phyloP scores from a whole-genome alignment of 1,284 basidiomycete genomes.

The Ustilago tritici region DNA sequence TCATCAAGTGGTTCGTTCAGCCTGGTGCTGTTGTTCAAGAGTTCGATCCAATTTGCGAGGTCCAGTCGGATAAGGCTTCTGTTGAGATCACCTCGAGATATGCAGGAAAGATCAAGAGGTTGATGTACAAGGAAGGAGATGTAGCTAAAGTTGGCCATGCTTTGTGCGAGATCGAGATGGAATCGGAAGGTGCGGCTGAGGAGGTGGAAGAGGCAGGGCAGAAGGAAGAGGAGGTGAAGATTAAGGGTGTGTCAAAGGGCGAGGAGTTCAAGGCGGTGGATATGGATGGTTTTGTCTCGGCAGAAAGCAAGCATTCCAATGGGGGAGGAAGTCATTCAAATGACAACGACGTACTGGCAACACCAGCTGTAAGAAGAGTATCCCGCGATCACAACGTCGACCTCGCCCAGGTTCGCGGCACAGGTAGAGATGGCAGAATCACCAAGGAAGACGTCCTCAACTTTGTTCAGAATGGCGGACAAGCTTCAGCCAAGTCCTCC shows the following conservation, averaged over 20 bases:
- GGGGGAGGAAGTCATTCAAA: constrained; percentile 10
- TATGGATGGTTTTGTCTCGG: constrained; percentile 43
- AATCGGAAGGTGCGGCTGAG: constrained; percentile 73
- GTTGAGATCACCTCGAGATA: constrained; percentile 93
- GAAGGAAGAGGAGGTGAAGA: constrained; percentile 10
- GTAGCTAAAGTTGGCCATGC: constrained; percentile 87
- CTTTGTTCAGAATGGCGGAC: constrained; percentile 21
- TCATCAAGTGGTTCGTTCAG: constrained; percentile 73
- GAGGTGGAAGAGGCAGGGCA: constrained; percentile 1
- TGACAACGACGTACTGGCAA: constrained; percentile 71
- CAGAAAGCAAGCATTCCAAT: constrained; percentile 29
- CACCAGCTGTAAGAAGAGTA: constrained; percentile 82
- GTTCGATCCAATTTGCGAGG: constrained; percentile 91
- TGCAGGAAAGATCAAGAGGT: constrained; percentile 79
- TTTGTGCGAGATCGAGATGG: constrained; percentile 85
- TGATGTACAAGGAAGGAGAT: constrained; percentile 84
- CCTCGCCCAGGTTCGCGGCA: constrained; percentile 76
- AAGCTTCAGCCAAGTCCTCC: not conserved
- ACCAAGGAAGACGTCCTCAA: constrained; percentile 78
- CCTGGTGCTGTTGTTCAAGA: constrained; percentile 76
- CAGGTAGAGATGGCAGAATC: constrained; percentile 80
- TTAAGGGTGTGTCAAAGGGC: constrained; percentile 18
- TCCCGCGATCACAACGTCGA: constrained; percentile 77
- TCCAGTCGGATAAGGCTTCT: constrained; percentile 92
- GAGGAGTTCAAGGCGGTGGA: constrained; percentile 25